A percentile compares a stretch with the other conserved stretches of the same genome.
These are phyloP conservation scores for Trichothecium roseum DNA, from an alignment of 2,329 filamentous ascomycete genomes.

Conservation along the genomic window DNA sequence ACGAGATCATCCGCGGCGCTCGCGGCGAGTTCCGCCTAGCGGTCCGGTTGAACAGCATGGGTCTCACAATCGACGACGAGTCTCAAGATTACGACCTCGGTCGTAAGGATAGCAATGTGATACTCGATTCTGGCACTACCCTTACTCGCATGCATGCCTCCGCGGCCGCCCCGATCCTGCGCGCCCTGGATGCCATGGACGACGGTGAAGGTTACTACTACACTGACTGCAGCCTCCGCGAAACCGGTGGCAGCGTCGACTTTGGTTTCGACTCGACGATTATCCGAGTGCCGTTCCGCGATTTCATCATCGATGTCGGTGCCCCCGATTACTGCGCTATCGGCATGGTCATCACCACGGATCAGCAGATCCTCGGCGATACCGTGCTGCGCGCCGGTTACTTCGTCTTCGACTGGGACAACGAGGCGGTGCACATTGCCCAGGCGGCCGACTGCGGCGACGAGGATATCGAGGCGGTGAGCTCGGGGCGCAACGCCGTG, in stretches of 20 bases:
- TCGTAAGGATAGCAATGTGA: slow-evolving; percentile 25
- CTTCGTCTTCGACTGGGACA: slow-evolving; percentile 36
- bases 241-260: slow-evolving; percentile 28
- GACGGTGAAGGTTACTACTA: slow-evolving; percentile 32
- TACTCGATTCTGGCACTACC: slow-evolving; percentile 44
- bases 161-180: slow-evolving; percentile 30
- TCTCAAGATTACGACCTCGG: slow-evolving; percentile 14
- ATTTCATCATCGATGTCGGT: slow-evolving; percentile 37
- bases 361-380: slow-evolving; percentile 33
- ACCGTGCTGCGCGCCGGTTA: slow-evolving; percentile 32
- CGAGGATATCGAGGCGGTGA: slow-evolving; percentile 24
- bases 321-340: slow-evolving; percentile 27
- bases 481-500: slow-evolving; percentile 20
- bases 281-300: slow-evolving; percentile 31
- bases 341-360: slow-evolving; percentile 26
- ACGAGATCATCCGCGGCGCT: slow-evolving; percentile 29
- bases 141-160: slow-evolving; percentile 32
- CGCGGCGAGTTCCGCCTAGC: slow-evolving; percentile 26
- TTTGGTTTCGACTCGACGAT: slow-evolving; percentile 34
- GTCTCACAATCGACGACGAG: slow-evolving; percentile 15
- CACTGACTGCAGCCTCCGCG: slow-evolving; percentile 29
- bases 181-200: slow-evolving; percentile 28
- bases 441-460: slow-evolving; percentile 29
- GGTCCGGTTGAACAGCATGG: slow-evolving; percentile 19
- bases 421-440: slow-evolving; percentile 26